Conservation (phyloP, 768 basidiomycete genomes). For the Hydnomerulius pinastri region DNA sequence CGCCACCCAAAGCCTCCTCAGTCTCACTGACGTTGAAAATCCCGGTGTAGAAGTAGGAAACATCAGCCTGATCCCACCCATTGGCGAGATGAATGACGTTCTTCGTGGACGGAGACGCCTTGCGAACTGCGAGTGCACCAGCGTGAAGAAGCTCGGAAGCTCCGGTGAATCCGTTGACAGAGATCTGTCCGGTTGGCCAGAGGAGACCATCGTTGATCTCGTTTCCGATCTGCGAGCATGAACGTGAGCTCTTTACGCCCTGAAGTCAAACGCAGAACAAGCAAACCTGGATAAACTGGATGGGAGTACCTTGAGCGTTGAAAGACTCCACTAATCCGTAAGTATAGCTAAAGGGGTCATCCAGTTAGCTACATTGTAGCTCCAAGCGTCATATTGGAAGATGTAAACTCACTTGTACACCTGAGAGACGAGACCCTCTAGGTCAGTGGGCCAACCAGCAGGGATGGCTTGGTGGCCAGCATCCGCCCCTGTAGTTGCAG, state of each 20-base stretch:
- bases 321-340: neutral
- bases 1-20: too few species aligned
- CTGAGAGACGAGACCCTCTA: conserved; percentile 5
- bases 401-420: conserved; percentile 13
- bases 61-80: conserved; percentile 6
- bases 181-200: conserved; percentile 40
- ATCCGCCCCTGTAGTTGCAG: conserved; percentile 11
- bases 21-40: conserved; percentile 5
- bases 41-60: conserved; percentile 8
- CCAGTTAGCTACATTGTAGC: too few species aligned
- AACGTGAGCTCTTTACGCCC: too few species aligned
- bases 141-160: conserved; percentile 42
- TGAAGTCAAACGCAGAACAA: too few species aligned
- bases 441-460: conserved; percentile 13
- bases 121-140: conserved; percentile 19
- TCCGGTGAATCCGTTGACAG: conserved; percentile 31
- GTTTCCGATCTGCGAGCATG: conserved; percentile 43
- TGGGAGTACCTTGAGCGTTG: too few species aligned
- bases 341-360: conserved; percentile 7
- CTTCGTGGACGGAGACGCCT: conserved; percentile 5
- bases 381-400: too few species aligned
- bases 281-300: too few species aligned
- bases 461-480: conserved; percentile 10
- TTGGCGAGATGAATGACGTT: conserved; percentile 10
- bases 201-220: conserved; percentile 43